These are phyloP conservation scores for Abelmoschus esculentus DNA, from an alignment of 345 rosid species.

Conservation along the genomic window DNA sequence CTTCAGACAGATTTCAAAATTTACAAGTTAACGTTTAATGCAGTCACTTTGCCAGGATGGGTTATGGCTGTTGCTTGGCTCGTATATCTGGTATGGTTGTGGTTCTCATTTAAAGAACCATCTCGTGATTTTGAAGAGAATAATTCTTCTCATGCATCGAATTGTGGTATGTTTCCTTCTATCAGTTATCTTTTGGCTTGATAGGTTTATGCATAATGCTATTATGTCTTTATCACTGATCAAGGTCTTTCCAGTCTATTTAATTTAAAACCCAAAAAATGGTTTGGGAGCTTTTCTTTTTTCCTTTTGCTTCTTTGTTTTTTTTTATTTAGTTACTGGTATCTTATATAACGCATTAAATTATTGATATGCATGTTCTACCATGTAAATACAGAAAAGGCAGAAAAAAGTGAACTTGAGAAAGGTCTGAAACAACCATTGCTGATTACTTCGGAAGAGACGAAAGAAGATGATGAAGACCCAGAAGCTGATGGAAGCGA, in stretches of 20 bases:
- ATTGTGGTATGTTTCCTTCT: conserved; percentile 35
- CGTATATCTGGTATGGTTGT: conserved; percentile 70
- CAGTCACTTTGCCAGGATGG: conserved; percentile 93
- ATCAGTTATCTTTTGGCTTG: conserved; percentile 4
- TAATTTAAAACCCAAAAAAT: conserved; percentile 1
- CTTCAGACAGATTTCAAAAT: conserved; percentile 84
- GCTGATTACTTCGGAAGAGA: conserved; percentile 46
- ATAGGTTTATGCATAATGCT: neutral
- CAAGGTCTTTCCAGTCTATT: neutral
- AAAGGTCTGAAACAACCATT: conserved; percentile 69
- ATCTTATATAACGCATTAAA: neutral
- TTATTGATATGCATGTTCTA: conserved; percentile 8
- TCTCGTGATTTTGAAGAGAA: conserved; percentile 47
- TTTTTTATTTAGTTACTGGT: neutral
- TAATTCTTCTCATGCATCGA: conserved; percentile 27
- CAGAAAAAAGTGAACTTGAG: conserved; percentile 53
- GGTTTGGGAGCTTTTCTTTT: neutral
- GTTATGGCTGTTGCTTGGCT: conserved; percentile 95
- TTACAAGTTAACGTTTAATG: conserved; percentile 74
- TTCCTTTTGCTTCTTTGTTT: neutral
- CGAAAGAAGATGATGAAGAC: conserved; percentile 45
- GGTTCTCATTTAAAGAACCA: conserved; percentile 84
- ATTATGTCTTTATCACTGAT: neutral
- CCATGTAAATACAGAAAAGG: conserved; percentile 31
- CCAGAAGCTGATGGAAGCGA: conserved; percentile 60